Conservation (phyloP, 805 yeast genomes). For the Candida succiphila region DNA sequence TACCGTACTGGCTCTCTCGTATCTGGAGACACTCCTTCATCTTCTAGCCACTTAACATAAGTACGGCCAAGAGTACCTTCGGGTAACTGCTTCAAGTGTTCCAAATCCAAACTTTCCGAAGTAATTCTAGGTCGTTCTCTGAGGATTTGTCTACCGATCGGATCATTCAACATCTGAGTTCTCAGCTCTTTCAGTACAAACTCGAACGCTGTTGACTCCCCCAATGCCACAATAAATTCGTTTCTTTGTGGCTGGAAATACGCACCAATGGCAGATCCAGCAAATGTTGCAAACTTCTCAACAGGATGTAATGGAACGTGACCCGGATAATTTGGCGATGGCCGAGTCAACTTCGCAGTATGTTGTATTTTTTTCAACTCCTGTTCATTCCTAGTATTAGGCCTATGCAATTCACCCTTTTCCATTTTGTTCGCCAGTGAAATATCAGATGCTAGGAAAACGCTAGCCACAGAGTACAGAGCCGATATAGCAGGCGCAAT, state of each 20-base stretch:
- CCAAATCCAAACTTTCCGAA: slow-evolving; percentile 56
- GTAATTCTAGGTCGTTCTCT: slow-evolving; percentile 80
- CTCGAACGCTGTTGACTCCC: slow-evolving; percentile 82
- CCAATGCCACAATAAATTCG: slow-evolving; percentile 69
- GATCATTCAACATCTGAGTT: slow-evolving; percentile 64
- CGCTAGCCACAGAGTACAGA: slow-evolving; percentile 7
- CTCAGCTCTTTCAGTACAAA: slow-evolving; percentile 54
- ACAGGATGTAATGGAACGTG: slow-evolving; percentile 63
- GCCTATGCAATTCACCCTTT: slow-evolving; percentile 32
- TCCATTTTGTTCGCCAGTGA: slow-evolving; percentile 53
- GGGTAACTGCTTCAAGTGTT: slow-evolving; percentile 49
- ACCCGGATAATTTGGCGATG: slow-evolving; percentile 49
- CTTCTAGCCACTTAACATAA: slow-evolving; percentile 73
- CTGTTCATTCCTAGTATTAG: slow-evolving; percentile 16
- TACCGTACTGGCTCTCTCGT: slow-evolving; percentile 82
- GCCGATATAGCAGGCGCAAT: slow-evolving; percentile 9
- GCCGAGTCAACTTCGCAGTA: slow-evolving; percentile 24
- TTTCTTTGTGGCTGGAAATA: slow-evolving; percentile 68
- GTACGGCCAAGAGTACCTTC: slow-evolving; percentile 65
- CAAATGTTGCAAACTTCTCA: slow-evolving; percentile 57
- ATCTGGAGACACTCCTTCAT: slow-evolving; percentile 89
- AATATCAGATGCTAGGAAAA: slow-evolving; percentile 28
- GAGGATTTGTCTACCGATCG: slow-evolving; percentile 67
- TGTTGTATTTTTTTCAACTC: slow-evolving; percentile 12
- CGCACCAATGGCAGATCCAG: slow-evolving; percentile 72